Conservation (phyloP, 768 basidiomycete genomes). For the Auricularia heimuer region DNA sequence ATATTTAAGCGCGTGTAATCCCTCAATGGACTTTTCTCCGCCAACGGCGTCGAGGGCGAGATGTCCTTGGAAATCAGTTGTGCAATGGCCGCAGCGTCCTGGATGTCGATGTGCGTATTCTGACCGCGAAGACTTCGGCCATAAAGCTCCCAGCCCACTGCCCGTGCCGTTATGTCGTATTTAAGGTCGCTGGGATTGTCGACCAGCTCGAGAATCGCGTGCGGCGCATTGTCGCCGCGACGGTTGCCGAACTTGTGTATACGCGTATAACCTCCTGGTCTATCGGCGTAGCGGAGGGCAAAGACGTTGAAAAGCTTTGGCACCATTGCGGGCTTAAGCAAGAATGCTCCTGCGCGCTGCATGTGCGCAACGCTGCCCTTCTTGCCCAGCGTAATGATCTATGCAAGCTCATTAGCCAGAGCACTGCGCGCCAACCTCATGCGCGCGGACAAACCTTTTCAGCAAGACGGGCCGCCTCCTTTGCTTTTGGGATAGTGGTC, state of each 20-base stretch:
- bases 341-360: conserved; percentile 64
- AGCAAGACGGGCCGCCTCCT: conserved; percentile 81
- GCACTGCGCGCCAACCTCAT: not conserved
- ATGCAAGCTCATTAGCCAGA: conserved; percentile 1
- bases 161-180: conserved; percentile 79
- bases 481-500: conserved; percentile 92
- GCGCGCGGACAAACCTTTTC: conserved; percentile 59
- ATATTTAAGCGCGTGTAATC: conserved; percentile 12
- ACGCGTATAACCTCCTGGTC: conserved; percentile 92
- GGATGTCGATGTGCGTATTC: not conserved
- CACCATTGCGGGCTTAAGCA: conserved; percentile 60
- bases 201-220: conserved; percentile 88
- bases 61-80: not conserved
- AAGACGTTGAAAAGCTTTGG: conserved; percentile 80
- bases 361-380: conserved; percentile 63
- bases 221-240: conserved; percentile 84
- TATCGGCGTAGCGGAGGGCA: conserved; percentile 64
- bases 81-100: not conserved
- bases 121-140: conserved; percentile 9
- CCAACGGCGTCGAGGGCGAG: not conserved
- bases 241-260: conserved; percentile 88
- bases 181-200: conserved; percentile 86
- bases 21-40: not conserved
- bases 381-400: conserved; percentile 93
- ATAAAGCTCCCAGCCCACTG: conserved; percentile 72